Evolutionary conservation across 768 basidiomycete species (phyloP), one percentile per base, ranked within the genome.

Genomic region (Lentinula aciculospora): DNA sequence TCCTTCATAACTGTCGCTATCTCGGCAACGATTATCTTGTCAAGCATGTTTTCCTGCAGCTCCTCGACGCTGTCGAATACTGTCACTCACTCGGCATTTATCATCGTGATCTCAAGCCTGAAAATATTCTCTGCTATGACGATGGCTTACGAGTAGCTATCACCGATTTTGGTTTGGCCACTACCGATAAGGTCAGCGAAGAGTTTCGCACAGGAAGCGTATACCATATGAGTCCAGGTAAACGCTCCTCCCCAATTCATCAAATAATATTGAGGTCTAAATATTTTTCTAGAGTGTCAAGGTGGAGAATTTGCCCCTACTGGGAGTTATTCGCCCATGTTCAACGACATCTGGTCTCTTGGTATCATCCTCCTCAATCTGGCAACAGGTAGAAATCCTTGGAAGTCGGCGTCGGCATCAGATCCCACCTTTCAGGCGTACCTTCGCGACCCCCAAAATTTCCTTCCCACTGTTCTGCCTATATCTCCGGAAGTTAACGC

Each of bases 151-250:
- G 83, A 51, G 82, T 97, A 53, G 86, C 91, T 53, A 82, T 98
- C 61, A 95, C 94, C 36, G 96, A 98, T 73, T 98, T 98, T 70
- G 96, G 96, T 23, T 81, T 98, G 6, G 89, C 95, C 2, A 97
- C 95, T 4, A 89, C 88, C 21, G 93, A 96, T 62, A 83, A 81
- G 67, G 76, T 82, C 56, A 94, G 92, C 65, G 81, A 81, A 56
- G 95, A 98, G 70, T 93, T 94, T 71, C 84, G 92, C 53, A 97
- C 94, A 34, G 95, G 95, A n/a, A 94, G 92, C 65, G 84, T 94
- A n/a, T 97, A 94, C 72, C 96, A 97, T 72, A 95, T 98, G 89
- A 94, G 92, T 66, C 95, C 95, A 72, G 93, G 90, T 85, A 71
- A 50, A 80, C 56, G 47, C 27, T 46, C 51, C 45, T 27, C 58